Conservation (phyloP, 208 protist species). For the Acanthamoeba divionensis region DNA sequence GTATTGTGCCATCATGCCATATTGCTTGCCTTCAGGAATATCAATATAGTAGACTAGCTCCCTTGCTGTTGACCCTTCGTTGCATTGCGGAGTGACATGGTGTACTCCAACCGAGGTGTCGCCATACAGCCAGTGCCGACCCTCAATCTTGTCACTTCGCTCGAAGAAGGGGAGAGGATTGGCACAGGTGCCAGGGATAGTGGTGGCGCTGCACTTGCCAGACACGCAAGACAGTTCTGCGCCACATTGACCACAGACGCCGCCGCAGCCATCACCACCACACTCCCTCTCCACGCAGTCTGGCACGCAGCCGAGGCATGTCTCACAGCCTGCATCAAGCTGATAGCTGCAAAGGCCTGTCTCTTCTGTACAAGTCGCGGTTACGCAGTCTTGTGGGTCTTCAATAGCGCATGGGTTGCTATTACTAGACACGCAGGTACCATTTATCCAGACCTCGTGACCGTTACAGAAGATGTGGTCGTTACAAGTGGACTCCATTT, state of each 20-base stretch:
- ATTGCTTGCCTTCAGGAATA: not conserved
- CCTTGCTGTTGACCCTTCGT: not conserved
- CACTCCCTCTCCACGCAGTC: not conserved
- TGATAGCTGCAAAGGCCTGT: not conserved
- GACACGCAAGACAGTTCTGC: not conserved
- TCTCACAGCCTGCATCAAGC: not conserved
- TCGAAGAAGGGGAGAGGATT: not conserved
- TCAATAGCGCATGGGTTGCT: not conserved
- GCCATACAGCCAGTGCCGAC: not conserved
- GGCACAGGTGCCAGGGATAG: not conserved
- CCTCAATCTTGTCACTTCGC: not conserved
- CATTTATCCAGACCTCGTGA: not conserved
- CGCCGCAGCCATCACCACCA: not conserved
- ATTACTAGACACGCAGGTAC: not conserved
- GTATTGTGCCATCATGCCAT: not conserved
- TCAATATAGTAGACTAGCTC: not conserved
- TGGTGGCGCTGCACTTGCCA: not conserved
- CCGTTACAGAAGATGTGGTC: not conserved
- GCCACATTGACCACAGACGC: not conserved
- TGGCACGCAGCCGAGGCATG: not conserved
- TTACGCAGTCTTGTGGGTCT: not conserved
- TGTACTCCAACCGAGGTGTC: not conserved
- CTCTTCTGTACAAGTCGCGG: not conserved
- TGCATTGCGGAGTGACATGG: not conserved
- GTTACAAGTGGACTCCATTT: not conserved